A percentile compares a stretch with the other conserved stretches of the same genome.
Evolutionary conservation across 2,329 filamentous ascomycete genomes (phyloP).

Genomic region (Trichoderma breve): DNA sequence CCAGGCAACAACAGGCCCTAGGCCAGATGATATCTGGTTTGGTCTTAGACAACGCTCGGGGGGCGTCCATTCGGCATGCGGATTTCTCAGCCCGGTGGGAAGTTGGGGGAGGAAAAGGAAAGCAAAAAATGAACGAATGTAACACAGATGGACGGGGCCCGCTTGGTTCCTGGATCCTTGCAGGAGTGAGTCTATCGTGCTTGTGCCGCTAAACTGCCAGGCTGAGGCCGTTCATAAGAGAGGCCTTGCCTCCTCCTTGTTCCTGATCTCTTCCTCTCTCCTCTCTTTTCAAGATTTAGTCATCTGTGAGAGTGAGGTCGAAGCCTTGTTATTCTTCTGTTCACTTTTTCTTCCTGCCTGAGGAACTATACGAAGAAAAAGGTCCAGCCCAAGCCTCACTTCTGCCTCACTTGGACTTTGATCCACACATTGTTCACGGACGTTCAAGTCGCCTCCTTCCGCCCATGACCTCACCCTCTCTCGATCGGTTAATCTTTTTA

Average conservation of each 20-base stretch:
- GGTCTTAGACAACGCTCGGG: conserved; percentile 17
- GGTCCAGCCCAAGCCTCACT: not conserved
- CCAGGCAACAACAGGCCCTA: conserved; percentile 36
- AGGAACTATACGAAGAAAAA: not conserved
- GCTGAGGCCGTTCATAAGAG: conserved; percentile 15
- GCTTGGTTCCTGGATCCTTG: conserved; percentile 17
- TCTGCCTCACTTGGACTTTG: not conserved
- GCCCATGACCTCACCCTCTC: not conserved
- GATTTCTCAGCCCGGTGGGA: not conserved
- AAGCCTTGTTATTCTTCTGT: not conserved
- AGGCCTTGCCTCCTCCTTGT: conserved; percentile 1
- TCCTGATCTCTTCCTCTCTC: not conserved
- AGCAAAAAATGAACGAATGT: not conserved
- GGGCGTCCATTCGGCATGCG: conserved; percentile 12
- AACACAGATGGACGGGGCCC: conserved; percentile 6
- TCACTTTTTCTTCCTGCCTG: not conserved
- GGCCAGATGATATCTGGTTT: conserved; percentile 25
- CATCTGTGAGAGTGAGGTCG: not conserved
- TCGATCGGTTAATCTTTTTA: not conserved
- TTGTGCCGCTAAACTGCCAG: not conserved
- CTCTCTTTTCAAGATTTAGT: not conserved
- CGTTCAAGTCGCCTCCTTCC: not conserved
- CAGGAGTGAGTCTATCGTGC: conserved; percentile 14
- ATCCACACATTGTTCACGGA: not conserved
- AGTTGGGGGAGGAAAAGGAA: not conserved